phyloP scores from a whole-genome alignment of 1,284 basidiomycete genomes.

The Leccinum solheimii region DNA sequence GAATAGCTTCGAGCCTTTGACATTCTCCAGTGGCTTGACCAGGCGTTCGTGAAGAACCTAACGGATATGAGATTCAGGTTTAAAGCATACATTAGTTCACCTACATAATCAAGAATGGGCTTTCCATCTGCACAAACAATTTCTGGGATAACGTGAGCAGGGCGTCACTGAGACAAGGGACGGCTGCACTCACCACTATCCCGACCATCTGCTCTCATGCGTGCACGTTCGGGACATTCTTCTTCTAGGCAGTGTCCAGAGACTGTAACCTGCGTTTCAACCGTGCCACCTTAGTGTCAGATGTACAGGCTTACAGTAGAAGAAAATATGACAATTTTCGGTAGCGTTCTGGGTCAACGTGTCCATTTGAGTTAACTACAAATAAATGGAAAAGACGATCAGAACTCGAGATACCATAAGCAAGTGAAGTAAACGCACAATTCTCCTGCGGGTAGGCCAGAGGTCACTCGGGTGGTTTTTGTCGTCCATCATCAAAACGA shows the following conservation, averaged over 20 bases:
- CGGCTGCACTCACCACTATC: slow-evolving; percentile 35
- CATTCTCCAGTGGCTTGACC: slow-evolving; percentile 19
- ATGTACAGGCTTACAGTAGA: slow-evolving; percentile 37
- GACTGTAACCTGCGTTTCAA: slow-evolving; percentile 10
- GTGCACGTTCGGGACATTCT: slow-evolving; percentile 18
- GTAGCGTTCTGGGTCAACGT: slow-evolving; percentile 28
- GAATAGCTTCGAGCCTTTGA: slow-evolving; percentile 24
- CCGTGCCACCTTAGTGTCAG: not conserved
- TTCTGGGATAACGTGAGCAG: slow-evolving; percentile 16
- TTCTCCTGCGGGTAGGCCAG: slow-evolving; percentile 31
- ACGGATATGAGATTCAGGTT: not conserved
- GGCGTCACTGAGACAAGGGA: not conserved
- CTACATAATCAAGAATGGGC: slow-evolving; percentile 25
- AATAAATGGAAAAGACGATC: not conserved
- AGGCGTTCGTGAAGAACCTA: slow-evolving; percentile 27
- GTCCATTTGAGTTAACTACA: slow-evolving; percentile 29
- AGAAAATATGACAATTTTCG: slow-evolving; percentile 38
- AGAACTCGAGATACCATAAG: not conserved
- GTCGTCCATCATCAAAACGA: slow-evolving; percentile 36
- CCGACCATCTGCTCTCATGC: slow-evolving; percentile 32
- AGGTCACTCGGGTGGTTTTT: slow-evolving; percentile 6
- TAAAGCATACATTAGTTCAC: not conserved
- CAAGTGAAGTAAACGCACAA: slow-evolving; percentile 25
- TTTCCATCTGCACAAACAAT: slow-evolving; percentile 25
- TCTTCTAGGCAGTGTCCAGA: slow-evolving; percentile 38